A percentile compares a stretch with the other conserved stretches of the same genome.
Evolutionary conservation across 225 moss, liverwort and hornwort genomes (phyloP).

Genomic region (Physcomitrellopsis africana): DNA sequence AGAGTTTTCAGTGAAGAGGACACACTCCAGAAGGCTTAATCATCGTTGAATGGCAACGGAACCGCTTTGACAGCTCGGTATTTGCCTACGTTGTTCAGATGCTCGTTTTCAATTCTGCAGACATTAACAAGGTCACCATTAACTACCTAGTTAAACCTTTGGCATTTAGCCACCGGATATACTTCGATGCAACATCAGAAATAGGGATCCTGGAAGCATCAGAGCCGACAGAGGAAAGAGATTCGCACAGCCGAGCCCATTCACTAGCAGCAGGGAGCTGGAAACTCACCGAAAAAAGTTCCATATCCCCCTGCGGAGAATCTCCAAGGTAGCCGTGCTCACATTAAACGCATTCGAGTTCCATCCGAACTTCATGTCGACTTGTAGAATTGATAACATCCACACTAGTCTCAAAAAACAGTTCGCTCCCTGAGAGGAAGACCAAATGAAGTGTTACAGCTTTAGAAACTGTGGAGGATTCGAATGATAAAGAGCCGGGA

Average conservation of each 20-base stretch:
- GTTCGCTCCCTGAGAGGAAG: constrained; percentile 49
- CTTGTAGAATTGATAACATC: constrained; percentile 64
- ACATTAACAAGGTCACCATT: background rate
- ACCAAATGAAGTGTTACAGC: background rate
- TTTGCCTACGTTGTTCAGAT: constrained; percentile 48
- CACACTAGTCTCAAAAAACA: constrained; percentile 62
- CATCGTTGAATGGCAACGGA: constrained; percentile 46
- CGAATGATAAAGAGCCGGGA: background rate
- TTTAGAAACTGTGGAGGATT: constrained; percentile 6
- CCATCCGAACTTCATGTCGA: constrained; percentile 37
- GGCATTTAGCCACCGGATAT: background rate
- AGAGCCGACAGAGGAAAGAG: no score
- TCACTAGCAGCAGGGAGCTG: background rate
- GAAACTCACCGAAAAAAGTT: constrained; percentile 66
- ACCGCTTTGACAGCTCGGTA: constrained; percentile 42
- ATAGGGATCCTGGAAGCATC: background rate
- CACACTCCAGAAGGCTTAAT: background rate
- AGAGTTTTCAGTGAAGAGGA: no score
- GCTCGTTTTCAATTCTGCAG: constrained; percentile 46
- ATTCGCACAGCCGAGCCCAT: background rate
- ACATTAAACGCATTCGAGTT: constrained; percentile 55
- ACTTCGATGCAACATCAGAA: background rate
- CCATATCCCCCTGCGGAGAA: constrained; percentile 82
- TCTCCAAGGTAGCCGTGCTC: constrained; percentile 56
- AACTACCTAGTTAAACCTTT: background rate